Conservation (phyloP, 345 rosid species). For the Aurinia saxatilis region DNA sequence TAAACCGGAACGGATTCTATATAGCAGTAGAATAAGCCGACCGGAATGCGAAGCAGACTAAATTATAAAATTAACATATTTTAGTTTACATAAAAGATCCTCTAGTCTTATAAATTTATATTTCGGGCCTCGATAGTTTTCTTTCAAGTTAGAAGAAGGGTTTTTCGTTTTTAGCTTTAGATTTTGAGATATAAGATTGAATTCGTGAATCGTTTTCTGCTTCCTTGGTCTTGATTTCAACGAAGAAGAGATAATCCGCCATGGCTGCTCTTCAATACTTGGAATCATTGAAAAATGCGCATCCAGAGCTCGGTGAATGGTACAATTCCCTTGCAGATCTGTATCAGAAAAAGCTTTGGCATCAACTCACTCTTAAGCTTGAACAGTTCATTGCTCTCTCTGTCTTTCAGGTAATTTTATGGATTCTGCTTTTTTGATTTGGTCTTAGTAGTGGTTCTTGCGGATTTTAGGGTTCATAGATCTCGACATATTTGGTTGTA, state of each 20-base stretch:
- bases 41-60: no score
- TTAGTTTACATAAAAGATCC: no score
- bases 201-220: not conserved
- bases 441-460: not conserved
- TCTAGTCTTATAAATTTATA: no score
- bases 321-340: conserved; percentile 85
- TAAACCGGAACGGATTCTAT: no score
- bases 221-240: conserved; percentile 2
- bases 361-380: conserved; percentile 95
- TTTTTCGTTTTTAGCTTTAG: conserved; percentile 3
- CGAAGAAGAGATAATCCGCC: conserved; percentile 13
- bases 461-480: conserved; percentile 19
- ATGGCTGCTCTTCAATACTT: conserved; percentile 94
- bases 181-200: conserved; percentile 9
- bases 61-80: no score
- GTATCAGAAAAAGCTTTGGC: conserved; percentile 99
- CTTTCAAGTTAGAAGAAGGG: not conserved
- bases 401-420: conserved; percentile 60
- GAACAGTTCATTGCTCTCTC: conserved; percentile 91
- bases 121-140: no score
- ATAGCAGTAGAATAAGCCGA: no score
- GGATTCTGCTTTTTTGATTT: not conserved
- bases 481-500: conserved; percentile 15
- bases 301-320: conserved; percentile 94
- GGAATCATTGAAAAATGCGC: conserved; percentile 56